These are phyloP conservation scores for Radiomyces spectabilis DNA, from an alignment of 192 early-diverging fungal species.

Conservation along the genomic window DNA sequence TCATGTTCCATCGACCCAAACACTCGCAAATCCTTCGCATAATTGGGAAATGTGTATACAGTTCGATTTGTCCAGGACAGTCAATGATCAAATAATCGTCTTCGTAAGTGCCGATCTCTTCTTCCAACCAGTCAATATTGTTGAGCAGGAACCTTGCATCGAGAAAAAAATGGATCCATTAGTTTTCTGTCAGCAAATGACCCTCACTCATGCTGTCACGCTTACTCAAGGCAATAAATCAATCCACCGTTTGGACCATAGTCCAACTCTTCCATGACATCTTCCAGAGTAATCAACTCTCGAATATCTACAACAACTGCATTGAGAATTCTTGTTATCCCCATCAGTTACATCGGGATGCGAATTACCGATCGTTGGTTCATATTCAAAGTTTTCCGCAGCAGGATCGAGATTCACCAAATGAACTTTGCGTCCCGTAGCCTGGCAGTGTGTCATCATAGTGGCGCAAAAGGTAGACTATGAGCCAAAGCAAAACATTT, in stretches of 20 bases:
- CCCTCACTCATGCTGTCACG: not conserved
- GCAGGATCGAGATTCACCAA: slow-evolving; percentile 97
- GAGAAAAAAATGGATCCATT: not conserved
- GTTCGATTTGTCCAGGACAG: slow-evolving; percentile 96
- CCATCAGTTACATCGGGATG: no score
- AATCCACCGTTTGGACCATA: slow-evolving; percentile 97
- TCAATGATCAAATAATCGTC: slow-evolving; percentile 98
- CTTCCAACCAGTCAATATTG: slow-evolving; percentile 96
- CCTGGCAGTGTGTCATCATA: slow-evolving; percentile 90
- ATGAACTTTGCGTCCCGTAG: slow-evolving; percentile 74
- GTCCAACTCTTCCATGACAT: slow-evolving; percentile 95
- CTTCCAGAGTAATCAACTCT: slow-evolving; percentile 94
- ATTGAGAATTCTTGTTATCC: not conserved
- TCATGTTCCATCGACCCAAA: slow-evolving; percentile 66
- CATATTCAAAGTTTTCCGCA: slow-evolving; percentile 92
- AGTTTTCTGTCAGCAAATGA: not conserved
- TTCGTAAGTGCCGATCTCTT: slow-evolving; percentile 82
- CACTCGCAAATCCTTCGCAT: slow-evolving; percentile 76
- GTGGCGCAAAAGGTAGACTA: slow-evolving; percentile 94
- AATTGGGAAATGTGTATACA: slow-evolving; percentile 97
- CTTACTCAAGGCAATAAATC: slow-evolving; percentile 91
- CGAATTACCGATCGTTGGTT: slow-evolving; percentile 67
- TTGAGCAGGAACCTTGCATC: slow-evolving; percentile 85
- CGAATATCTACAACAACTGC: slow-evolving; percentile 61
- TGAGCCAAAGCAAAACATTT: not conserved